Base-by-base conservation (phyloP, 208 protist genomes). In the Trypanosoma grayi region DNA sequence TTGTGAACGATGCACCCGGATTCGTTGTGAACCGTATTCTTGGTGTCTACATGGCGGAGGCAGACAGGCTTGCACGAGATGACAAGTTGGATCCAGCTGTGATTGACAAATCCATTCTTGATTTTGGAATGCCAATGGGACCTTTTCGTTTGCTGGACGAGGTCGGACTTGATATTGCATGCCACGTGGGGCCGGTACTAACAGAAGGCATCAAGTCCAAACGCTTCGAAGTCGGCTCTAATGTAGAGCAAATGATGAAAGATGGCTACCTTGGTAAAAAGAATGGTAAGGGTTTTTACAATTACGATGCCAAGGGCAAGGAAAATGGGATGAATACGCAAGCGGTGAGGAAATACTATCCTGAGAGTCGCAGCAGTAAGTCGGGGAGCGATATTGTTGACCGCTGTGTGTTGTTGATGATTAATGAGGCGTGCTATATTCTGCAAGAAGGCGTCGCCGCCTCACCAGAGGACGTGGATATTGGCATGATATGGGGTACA, bases 71-170 rank as follows among this genome's bases (percentile, higher is more conserved):
- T 28, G 79, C 82, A 2, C 47, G 84, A 11, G 56, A 79, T 16
- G 83, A 95, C 34, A 75, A 70, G 53, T 76, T 75, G 41, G 71
- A 90, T 39, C 56, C 81, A 27, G 10, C 70, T 25, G 57, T 78
- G 37, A 61, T 97, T 28, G 94, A 97, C 59, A 71, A 75, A 54
- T 76, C 73, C 20, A 79, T 97, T 25, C 58, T 83, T 47, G 45
- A 83, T 54, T 97, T 93, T 66, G 94, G 94, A 45, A 94, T 95
- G 79, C 94, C 94, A 7, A 93, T 98, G 73, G 94, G 94, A 11
- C 89, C 94, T 3, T 90, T 96, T 66, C 75, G 85, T 24, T 85
- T 98, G 20, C 66, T 87, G 9, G 94, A 98, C 58, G 90, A 97
- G 66, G 90, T 98, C 37, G 94, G 94, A 58, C 61, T 96, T 28